phyloP scores from a whole-genome alignment of 2,329 filamentous ascomycete species.

The Harringtonia aguacate region DNA sequence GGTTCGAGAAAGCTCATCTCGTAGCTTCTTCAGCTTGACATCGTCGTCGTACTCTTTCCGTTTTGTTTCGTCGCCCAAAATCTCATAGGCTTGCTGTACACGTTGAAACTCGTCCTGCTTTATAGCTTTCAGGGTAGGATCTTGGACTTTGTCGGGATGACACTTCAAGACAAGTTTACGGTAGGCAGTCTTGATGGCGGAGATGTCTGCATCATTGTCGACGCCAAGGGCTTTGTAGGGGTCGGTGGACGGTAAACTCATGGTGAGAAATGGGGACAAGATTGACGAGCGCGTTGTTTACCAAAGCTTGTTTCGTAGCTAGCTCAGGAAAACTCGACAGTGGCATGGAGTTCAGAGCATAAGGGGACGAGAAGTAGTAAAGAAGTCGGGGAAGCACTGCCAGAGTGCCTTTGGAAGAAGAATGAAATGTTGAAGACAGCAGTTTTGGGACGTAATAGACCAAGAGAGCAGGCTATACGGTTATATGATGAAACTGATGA shows the following conservation, averaged over 20 bases:
- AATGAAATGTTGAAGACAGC: background rate
- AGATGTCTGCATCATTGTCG: constrained; percentile 54
- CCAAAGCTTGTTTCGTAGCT: background rate
- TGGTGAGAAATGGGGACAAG: constrained; percentile 17
- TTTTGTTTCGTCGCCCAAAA: constrained; percentile 67
- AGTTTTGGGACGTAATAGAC: background rate
- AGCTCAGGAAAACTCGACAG: no score
- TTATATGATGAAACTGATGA: no score
- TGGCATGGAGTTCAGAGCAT: background rate
- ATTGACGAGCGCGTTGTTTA: background rate
- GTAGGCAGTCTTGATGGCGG: constrained; percentile 69
- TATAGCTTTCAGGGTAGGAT: constrained; percentile 61
- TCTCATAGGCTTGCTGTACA: constrained; percentile 87
- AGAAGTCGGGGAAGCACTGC: background rate
- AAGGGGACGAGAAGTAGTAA: background rate
- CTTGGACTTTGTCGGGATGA: constrained; percentile 84
- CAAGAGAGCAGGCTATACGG: no score
- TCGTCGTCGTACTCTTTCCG: constrained; percentile 70
- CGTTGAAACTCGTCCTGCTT: constrained; percentile 85
- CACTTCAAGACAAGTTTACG: constrained; percentile 80
- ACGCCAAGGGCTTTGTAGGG: constrained; percentile 73
- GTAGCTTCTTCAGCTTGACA: constrained; percentile 54
- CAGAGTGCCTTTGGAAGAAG: background rate
- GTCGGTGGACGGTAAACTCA: constrained; percentile 51
- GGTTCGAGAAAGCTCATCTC: constrained; percentile 36